phyloP scores from a whole-genome alignment of 169 alveolate genomes.

The Plasmodium knowlesi region DNA sequence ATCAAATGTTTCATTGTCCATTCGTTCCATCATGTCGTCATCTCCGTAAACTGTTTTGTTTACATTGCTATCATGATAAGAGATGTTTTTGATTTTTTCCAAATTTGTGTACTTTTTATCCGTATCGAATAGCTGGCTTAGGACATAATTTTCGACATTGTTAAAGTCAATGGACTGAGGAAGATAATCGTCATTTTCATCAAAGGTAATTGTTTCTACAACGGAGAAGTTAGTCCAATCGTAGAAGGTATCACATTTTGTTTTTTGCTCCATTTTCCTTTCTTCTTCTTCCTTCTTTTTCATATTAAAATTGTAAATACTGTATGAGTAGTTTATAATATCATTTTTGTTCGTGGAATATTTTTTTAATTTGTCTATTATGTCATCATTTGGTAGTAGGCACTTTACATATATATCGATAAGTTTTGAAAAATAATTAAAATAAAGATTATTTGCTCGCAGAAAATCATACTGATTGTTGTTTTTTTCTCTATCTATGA shows the following conservation, averaged over 20 bases:
- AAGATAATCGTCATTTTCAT: conserved; percentile 26
- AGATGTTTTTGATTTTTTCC: conserved; percentile 76
- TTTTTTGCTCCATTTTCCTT: conserved; percentile 86
- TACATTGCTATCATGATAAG: conserved; percentile 78
- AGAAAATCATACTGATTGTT: conserved; percentile 95
- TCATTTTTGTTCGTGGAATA: conserved; percentile 84
- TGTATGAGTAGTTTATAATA: conserved; percentile 77
- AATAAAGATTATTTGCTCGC: conserved; percentile 95
- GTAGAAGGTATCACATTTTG: conserved; percentile 84
- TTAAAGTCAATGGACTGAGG: conserved; percentile 73
- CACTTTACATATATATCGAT: conserved; percentile 95
- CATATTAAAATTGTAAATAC: conserved; percentile 79
- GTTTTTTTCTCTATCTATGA: conserved; percentile 86
- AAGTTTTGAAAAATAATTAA: conserved; percentile 93
- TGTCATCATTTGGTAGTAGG: conserved; percentile 92
- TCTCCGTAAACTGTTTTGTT: conserved; percentile 75
- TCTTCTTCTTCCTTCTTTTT: conserved; percentile 90
- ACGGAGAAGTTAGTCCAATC: conserved; percentile 94
- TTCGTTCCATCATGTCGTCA: conserved; percentile 15
- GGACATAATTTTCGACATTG: conserved; percentile 71
- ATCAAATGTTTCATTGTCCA: conserved; percentile 27
- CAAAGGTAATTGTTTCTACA: conserved; percentile 90
- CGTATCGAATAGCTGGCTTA: conserved; percentile 58
- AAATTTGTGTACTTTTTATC: conserved; percentile 77
- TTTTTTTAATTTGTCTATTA: conserved; percentile 87